phyloP scores from a whole-genome alignment of 495 filamentous ascomycete species.

The Pyrenula massariospora region DNA sequence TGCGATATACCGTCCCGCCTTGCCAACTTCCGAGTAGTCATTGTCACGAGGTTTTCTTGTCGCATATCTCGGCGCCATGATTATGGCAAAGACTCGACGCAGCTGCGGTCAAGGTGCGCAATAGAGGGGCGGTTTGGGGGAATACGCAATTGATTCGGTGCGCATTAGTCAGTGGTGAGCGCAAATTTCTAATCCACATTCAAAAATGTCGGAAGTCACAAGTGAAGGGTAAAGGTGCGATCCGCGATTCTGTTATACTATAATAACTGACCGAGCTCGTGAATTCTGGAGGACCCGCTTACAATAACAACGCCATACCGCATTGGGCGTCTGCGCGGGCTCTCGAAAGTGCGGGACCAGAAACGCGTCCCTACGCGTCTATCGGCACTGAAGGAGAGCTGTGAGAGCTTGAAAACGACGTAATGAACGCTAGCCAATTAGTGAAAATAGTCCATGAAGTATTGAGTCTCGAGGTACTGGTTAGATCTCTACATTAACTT shows the following conservation, averaged over 20 bases:
- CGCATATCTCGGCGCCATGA: slow-evolving; percentile 34
- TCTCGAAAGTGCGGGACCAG: slow-evolving; percentile 21
- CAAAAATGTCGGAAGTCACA: no score
- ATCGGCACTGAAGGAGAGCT: neutral
- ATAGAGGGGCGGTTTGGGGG: neutral
- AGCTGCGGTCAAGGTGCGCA: slow-evolving; percentile 8
- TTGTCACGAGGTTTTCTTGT: slow-evolving; percentile 39
- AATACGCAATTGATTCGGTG: neutral
- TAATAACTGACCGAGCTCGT: no score
- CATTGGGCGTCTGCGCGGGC: slow-evolving; percentile 20
- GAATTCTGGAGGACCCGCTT: neutral
- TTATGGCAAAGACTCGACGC: slow-evolving; percentile 9
- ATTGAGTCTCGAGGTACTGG: no score
- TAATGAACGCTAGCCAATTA: no score
- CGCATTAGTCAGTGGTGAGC: neutral
- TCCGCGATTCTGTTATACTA: no score
- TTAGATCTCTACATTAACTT: no score
- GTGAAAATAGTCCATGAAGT: no score
- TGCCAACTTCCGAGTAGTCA: slow-evolving; percentile 54
- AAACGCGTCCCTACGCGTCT: slow-evolving; percentile 28
- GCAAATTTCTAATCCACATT: no score
- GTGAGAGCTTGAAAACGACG: neutral
- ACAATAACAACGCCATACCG: slow-evolving; percentile 14
- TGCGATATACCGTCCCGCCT: slow-evolving; percentile 44
- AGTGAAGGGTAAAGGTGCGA: no score